Conservation (phyloP, 768 basidiomycete species). For the Leccinum arenicola region DNA sequence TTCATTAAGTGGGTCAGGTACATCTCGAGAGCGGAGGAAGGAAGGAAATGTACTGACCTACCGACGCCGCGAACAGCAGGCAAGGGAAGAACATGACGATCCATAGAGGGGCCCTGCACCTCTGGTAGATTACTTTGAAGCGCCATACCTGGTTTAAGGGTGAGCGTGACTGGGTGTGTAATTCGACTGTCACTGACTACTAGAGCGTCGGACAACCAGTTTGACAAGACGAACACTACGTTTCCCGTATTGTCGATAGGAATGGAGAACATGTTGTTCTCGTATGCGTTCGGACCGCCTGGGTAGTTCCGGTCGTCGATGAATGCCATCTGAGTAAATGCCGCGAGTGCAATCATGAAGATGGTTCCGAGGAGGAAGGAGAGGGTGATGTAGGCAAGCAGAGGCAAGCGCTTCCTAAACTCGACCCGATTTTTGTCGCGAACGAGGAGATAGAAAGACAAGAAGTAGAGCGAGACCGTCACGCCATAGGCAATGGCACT, state of each 20-base stretch:
- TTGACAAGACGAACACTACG: slow-evolving; percentile 9
- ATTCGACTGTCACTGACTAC: slow-evolving; percentile 13
- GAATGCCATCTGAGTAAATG: background rate
- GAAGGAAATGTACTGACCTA: background rate
- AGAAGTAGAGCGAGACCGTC: background rate
- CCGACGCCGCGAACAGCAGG: background rate
- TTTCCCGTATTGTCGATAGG: slow-evolving; percentile 18
- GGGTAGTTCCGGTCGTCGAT: background rate
- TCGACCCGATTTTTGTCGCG: background rate
- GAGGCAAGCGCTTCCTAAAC: background rate
- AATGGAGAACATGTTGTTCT: slow-evolving; percentile 18
- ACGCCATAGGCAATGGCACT: background rate
- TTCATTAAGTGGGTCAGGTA: background rate
- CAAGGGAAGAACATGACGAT: background rate
- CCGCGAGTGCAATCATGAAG: background rate
- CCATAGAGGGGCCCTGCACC: background rate
- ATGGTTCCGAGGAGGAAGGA: background rate
- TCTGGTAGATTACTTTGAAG: too few species aligned
- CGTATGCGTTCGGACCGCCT: background rate
- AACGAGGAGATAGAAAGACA: background rate
- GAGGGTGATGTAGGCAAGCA: background rate
- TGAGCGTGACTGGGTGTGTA: background rate
- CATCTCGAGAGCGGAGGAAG: background rate
- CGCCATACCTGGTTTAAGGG: background rate
- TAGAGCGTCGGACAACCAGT: slow-evolving; percentile 5